Evolutionary conservation across 2,329 filamentous ascomycete species (phyloP).

Genomic region (Fusarium multiceps): DNA sequence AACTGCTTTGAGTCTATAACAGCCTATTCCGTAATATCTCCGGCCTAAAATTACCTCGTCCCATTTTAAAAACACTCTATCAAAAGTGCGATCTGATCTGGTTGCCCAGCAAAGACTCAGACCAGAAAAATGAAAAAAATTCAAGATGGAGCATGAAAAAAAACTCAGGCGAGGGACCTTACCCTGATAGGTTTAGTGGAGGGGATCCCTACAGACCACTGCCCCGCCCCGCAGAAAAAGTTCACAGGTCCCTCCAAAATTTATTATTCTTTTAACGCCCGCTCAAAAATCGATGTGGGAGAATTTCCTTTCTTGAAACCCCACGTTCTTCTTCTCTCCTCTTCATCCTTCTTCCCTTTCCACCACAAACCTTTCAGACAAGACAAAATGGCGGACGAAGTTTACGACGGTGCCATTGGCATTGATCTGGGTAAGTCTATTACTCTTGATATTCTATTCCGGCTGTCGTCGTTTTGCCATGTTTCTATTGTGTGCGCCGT

Average conservation of each 20-base stretch:
- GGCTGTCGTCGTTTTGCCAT: neutral
- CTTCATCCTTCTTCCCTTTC: conserved; percentile 43
- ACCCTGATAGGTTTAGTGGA: conserved; percentile 41
- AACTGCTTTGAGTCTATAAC: neutral
- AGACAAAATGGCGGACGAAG: conserved; percentile 90
- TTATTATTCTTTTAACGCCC: conserved; percentile 44
- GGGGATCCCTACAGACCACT: conserved; percentile 42
- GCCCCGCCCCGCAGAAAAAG: conserved; percentile 50
- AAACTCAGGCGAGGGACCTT: conserved; percentile 47
- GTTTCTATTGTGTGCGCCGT: conserved; percentile 24
- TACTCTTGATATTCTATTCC: conserved; percentile 4
- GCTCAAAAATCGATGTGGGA: conserved; percentile 50
- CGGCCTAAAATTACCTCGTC: conserved; percentile 35
- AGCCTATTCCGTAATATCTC: conserved; percentile 7
- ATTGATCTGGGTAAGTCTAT: conserved; percentile 92
- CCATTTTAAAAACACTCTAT: conserved; percentile 35
- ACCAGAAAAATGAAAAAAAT: conserved; percentile 21
- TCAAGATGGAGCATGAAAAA: conserved; percentile 43
- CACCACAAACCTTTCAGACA: conserved; percentile 47
- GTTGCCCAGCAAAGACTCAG: conserved; percentile 25
- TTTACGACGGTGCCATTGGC: conserved; percentile 99
- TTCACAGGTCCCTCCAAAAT: conserved; percentile 50
- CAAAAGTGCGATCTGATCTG: conserved; percentile 14
- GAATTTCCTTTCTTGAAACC: conserved; percentile 55
- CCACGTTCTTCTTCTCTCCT: conserved; percentile 50